Percentiles rank a stretch among this genome's conserved stretches.
Evolutionary conservation across 2,329 filamentous ascomycete species (phyloP).

Genomic region (Xylogone sp.): DNA sequence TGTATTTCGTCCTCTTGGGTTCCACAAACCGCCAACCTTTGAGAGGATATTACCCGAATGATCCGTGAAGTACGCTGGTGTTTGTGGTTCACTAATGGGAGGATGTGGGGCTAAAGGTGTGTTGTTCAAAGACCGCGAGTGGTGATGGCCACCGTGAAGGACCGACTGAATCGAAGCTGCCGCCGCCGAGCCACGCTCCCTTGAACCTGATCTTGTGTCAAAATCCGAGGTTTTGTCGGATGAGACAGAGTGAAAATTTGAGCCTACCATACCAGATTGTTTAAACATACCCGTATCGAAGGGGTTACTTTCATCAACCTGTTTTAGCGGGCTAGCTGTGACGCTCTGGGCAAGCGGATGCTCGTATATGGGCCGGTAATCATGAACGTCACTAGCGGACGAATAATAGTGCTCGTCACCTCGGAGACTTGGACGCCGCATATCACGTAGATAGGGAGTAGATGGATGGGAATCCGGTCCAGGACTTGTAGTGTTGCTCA

Average conservation of each 20-base stretch:
- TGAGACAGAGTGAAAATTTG: slow-evolving; percentile 13
- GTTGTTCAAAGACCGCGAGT: slow-evolving; percentile 32
- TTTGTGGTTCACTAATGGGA: slow-evolving; percentile 1
- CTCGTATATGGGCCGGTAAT: slow-evolving; percentile 41
- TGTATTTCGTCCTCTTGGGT: slow-evolving; percentile 14
- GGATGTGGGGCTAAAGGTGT: slow-evolving; percentile 3
- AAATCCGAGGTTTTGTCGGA: slow-evolving; percentile 33
- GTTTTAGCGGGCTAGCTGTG: slow-evolving; percentile 54
- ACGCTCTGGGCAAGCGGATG: slow-evolving; percentile 75
- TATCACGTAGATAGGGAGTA: slow-evolving; percentile 28
- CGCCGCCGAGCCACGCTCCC: slow-evolving; percentile 26
- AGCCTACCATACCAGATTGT: background rate
- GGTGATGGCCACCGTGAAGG: slow-evolving; percentile 24
- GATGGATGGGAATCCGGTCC: slow-evolving; percentile 53
- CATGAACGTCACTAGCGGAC: slow-evolving; percentile 33
- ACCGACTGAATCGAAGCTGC: slow-evolving; percentile 27
- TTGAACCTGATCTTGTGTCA: slow-evolving; percentile 34
- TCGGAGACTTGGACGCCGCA: slow-evolving; percentile 51
- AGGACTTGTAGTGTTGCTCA: slow-evolving; percentile 63
- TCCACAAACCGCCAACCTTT: slow-evolving; percentile 16
- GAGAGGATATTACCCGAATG: slow-evolving; percentile 21
- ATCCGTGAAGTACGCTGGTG: slow-evolving; percentile 23
- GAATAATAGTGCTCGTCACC: slow-evolving; percentile 54
- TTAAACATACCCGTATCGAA: background rate
- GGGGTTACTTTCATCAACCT: background rate